Evolutionary conservation across 306 rosid species (phyloP).

Genomic region (Glycyrrhiza uralensis): DNA sequence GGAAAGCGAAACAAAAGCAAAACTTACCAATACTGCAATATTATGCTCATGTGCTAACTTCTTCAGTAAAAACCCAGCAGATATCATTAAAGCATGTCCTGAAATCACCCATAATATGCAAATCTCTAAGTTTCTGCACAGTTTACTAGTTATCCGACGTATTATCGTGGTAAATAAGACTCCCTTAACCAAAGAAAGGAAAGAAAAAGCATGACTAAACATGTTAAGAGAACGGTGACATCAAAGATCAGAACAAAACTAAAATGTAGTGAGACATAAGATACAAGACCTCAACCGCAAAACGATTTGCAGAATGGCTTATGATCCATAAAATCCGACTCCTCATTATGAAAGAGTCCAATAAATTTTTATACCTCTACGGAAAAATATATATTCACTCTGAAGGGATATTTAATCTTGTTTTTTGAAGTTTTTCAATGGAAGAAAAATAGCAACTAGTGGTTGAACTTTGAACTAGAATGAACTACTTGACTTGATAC

Average conservation of each 20-base stretch:
- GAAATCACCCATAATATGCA: constrained; percentile 34
- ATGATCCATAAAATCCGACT: background rate
- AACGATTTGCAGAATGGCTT: constrained; percentile 3
- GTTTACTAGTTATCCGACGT: background rate
- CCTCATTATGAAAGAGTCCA: background rate
- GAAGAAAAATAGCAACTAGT: background rate
- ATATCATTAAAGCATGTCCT: constrained; percentile 86
- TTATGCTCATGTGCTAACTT: constrained; percentile 77
- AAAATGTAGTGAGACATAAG: background rate
- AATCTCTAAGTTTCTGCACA: constrained; percentile 14
- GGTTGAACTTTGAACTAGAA: background rate
- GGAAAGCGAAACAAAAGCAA: background rate
- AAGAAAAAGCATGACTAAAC: constrained; percentile 13
- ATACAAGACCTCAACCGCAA: background rate
- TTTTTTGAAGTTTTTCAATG: background rate
- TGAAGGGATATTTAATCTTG: background rate
- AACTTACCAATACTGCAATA: constrained; percentile 67
- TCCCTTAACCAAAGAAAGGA: background rate
- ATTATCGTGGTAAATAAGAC: background rate
- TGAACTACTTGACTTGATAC: background rate
- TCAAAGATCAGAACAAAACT: background rate
- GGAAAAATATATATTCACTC: background rate
- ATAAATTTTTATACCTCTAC: background rate
- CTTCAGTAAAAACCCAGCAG: constrained; percentile 80
- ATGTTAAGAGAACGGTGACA: background rate